Evolutionary conservation across 371 early-diverging fungal genomes (phyloP).

Genomic region (Apophysomyces sp.): DNA sequence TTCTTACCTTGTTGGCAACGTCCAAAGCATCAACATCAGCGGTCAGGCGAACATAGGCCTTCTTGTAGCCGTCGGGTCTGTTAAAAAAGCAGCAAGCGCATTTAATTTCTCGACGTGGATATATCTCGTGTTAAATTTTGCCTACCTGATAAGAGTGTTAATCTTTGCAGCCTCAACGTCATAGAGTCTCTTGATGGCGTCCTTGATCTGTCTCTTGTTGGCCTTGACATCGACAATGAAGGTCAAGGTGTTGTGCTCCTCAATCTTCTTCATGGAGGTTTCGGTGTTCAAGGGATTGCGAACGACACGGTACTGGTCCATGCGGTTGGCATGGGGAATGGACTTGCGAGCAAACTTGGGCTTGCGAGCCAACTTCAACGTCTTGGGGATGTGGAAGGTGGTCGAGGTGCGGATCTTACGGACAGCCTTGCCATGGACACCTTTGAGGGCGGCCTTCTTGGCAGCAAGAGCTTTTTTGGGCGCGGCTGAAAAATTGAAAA

Average conservation of each 20-base stretch:
- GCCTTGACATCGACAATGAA: conserved; percentile 94
- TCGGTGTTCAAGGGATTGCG: conserved; percentile 95
- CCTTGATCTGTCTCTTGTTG: conserved; percentile 98
- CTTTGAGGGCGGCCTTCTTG: conserved; percentile 89
- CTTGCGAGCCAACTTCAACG: conserved; percentile 76
- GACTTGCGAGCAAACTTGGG: conserved; percentile 93
- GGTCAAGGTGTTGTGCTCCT: conserved; percentile 97
- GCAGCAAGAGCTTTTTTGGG: conserved; percentile 71
- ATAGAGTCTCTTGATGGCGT: conserved; percentile 94
- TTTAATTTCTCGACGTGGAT: background rate
- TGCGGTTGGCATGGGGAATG: conserved; percentile 66
- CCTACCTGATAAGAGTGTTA: conserved; percentile 91
- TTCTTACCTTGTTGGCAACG: conserved; percentile 88
- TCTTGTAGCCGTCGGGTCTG: conserved; percentile 95
- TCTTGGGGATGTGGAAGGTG: conserved; percentile 93
- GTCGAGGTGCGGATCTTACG: conserved; percentile 87
- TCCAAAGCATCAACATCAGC: conserved; percentile 96
- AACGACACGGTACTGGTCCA: conserved; percentile 88
- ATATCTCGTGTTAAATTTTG: conserved; percentile 18
- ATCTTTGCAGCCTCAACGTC: conserved; percentile 90
- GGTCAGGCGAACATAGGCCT: conserved; percentile 96
- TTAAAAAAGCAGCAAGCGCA: conserved; percentile 27
- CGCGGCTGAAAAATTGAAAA: conserved; percentile 34
- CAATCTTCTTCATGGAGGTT: conserved; percentile 97
- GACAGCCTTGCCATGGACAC: conserved; percentile 71